Conservation (phyloP, 2,329 filamentous ascomycete species). For the Trichoderma endophyticum region DNA sequence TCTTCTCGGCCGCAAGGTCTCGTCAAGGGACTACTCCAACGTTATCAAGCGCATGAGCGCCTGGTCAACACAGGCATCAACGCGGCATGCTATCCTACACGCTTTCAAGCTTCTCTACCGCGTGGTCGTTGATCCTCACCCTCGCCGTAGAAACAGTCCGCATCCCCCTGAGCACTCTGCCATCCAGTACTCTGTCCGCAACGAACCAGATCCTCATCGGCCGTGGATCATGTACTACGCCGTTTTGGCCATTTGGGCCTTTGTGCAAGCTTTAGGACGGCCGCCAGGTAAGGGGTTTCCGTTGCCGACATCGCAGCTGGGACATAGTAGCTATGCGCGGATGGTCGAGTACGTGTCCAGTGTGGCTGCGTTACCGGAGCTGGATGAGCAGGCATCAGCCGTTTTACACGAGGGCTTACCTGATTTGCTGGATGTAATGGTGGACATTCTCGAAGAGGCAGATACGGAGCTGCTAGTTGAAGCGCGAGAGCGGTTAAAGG, state of each 20-base stretch:
- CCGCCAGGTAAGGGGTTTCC: conserved; percentile 45
- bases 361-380: conserved; percentile 65
- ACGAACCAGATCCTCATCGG: conserved; percentile 77
- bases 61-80: conserved; percentile 73
- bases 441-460: conserved; percentile 42
- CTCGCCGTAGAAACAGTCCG: conserved; percentile 26
- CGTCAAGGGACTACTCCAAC: conserved; percentile 68
- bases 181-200: conserved; percentile 65
- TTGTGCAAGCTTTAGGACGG: conserved; percentile 72
- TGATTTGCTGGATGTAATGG: conserved; percentile 44
- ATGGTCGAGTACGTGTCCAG: conserved; percentile 52
- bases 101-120: conserved; percentile 75
- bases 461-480: conserved; percentile 71
- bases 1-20: conserved; percentile 74
- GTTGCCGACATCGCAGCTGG: conserved; percentile 45
- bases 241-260: conserved; percentile 81
- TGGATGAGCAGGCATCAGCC: conserved; percentile 64
- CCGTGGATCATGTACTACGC: conserved; percentile 92
- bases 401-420: conserved; percentile 58
- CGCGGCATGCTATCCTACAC: conserved; percentile 79
- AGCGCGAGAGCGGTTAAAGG: conserved; percentile 66
- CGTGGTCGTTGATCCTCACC: conserved; percentile 61
- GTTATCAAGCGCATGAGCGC: conserved; percentile 72
- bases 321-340: conserved; percentile 33
- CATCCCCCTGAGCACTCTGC: conserved; percentile 34